Evolutionary conservation across 2,329 filamentous ascomycete species (phyloP), one percentile per base, ranked within the genome.

Genomic region (Ascosphaera acerosa): DNA sequence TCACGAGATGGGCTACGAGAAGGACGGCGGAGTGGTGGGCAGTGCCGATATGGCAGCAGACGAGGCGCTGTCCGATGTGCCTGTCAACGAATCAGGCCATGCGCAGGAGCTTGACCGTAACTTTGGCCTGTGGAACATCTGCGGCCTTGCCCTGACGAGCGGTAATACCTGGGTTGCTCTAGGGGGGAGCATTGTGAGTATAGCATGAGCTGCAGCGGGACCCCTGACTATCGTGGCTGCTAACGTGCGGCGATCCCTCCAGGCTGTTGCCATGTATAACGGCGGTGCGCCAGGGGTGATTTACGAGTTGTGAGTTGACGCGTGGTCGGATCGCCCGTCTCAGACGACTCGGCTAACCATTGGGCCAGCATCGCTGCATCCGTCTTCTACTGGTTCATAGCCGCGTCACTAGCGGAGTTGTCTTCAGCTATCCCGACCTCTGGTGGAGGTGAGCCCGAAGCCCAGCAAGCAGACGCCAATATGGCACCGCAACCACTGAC

Each of bases 141-240:
- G 65, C 32, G 66, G 64, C 15, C 55, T 66, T 29, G 66, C 64
- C 0, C 48, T 72, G 31, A 70, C 65, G 1, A 63, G 69, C 15
- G 67, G 70, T 45, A 71, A 70, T 41, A 66, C 67, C 12, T 74
- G 67, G 67, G 59, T 67, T 33, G 64, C 66, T 4, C 50, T 71
- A 35, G 68, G 66, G 33, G 67, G 67, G 9, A 68, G 65, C 32
- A 57, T 72, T 23, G 60, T 59, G 3, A 53, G 67, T 29, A 58
- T 57, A 5, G 15, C 9, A 5, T 33, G 20, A 18, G n/a, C 17
- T 35, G n/a, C n/a, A n/a, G n/a, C n/a, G n/a, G n/a, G n/a, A n/a
- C n/a, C n/a, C n/a, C n/a, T n/a, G n/a, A n/a, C n/a, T n/a, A n/a
- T n/a, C n/a, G n/a, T n/a, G n/a, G n/a, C n/a, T n/a, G n/a, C n/a